phyloP scores from a whole-genome alignment of 169 alveolate genomes.

The Plasmodium gallinaceum region DNA sequence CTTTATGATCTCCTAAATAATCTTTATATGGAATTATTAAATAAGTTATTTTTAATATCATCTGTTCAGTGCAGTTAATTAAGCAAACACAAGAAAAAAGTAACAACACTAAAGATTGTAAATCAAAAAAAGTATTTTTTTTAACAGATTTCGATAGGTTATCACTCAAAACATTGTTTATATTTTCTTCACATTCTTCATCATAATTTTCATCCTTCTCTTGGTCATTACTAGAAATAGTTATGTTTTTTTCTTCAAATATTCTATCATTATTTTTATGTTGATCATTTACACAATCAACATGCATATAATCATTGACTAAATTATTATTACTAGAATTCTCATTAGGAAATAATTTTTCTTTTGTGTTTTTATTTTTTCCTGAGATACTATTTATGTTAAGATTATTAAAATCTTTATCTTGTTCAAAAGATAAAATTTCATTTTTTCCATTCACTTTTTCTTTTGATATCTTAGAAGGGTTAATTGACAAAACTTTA shows the following conservation, averaged over 20 bases:
- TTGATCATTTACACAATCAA: neutral
- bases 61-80: constrained; percentile 46
- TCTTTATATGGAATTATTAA: constrained; percentile 77
- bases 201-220: constrained; percentile 4
- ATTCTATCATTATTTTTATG: neutral
- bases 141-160: neutral
- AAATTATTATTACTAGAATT: too few species aligned
- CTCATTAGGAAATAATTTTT: too few species aligned
- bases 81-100: constrained; percentile 63
- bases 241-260: too few species aligned
- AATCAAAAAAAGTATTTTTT: constrained; percentile 76
- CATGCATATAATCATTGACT: neutral
- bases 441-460: too few species aligned
- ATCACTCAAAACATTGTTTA: neutral
- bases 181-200: neutral
- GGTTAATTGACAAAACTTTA: too few species aligned
- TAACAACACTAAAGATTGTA: constrained; percentile 82
- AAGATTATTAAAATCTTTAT: too few species aligned
- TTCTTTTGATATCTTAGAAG: too few species aligned
- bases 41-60: constrained; percentile 77
- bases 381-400: too few species aligned
- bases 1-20: constrained; percentile 80
- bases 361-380: too few species aligned
- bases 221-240: too few species aligned
- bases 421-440: too few species aligned